These are phyloP conservation scores for Beauveria scarabaeidicola DNA, from an alignment of 2,329 filamentous ascomycete genomes.

Conservation along the genomic window DNA sequence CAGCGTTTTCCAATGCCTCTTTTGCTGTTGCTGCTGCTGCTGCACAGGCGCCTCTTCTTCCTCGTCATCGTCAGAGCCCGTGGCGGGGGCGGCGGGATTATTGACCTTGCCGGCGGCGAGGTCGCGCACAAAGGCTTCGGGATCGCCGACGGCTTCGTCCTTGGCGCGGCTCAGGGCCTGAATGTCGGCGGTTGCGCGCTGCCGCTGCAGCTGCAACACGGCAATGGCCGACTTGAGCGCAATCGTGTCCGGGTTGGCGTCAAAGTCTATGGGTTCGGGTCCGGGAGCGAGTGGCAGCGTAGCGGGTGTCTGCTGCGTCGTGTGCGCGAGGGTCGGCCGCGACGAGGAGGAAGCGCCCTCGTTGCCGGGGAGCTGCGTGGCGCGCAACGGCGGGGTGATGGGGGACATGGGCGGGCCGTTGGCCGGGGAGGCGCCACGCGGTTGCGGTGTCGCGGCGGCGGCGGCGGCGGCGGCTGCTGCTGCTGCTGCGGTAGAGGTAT, in stretches of 20 bases:
- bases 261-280: constrained; percentile 47
- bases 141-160: constrained; percentile 59
- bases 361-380: constrained; percentile 23
- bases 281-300: constrained; percentile 36
- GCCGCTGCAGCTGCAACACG: constrained; percentile 77
- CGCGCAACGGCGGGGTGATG: constrained; percentile 42
- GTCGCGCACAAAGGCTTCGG: constrained; percentile 62
- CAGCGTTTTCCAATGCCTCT: constrained; percentile 50
- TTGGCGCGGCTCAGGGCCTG: constrained; percentile 61
- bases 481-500: neutral
- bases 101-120: constrained; percentile 54
- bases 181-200: constrained; percentile 69
- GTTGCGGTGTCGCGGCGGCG: constrained; percentile 13
- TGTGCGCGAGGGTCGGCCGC: constrained; percentile 31
- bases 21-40: constrained; percentile 14
- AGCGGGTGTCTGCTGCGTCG: constrained; percentile 31
- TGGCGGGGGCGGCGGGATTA: constrained; percentile 1
- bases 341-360: neutral
- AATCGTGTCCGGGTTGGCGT: constrained; percentile 73
- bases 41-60: neutral
- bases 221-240: constrained; percentile 79
- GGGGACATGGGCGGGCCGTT: constrained; percentile 43
- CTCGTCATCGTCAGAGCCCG: constrained; percentile 14
- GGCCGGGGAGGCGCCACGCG: constrained; percentile 35
- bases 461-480: constrained; percentile 7